phyloP scores from a whole-genome alignment of 2,329 filamentous ascomycete genomes.

The Hymenoscyphus albidus region DNA sequence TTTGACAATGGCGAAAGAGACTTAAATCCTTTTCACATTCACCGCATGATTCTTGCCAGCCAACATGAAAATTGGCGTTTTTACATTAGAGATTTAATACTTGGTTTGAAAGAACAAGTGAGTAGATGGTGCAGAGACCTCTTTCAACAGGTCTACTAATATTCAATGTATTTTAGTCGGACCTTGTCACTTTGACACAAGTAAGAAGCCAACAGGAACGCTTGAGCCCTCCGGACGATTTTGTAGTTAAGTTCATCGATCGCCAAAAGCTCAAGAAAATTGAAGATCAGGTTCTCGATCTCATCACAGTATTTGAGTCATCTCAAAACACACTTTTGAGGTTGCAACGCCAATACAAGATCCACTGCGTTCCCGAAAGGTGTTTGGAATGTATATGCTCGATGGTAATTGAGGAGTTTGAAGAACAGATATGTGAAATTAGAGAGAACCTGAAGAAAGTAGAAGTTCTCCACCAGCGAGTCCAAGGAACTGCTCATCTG shows the following conservation, averaged over 20 bases:
- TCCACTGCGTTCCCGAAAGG: conserved; percentile 3
- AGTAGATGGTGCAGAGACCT: neutral
- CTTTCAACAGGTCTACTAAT: neutral
- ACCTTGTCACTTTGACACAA: conserved; percentile 8
- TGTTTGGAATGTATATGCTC: conserved; percentile 14
- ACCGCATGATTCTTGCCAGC: conserved; percentile 16
- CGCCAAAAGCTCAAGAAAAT: conserved; percentile 17
- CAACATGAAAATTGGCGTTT: conserved; percentile 19
- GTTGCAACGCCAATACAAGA: conserved; percentile 10
- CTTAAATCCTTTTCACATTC: conserved; percentile 19
- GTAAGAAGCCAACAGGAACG: conserved; percentile 3
- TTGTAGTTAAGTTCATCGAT: conserved; percentile 18
- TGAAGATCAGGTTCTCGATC: conserved; percentile 21
- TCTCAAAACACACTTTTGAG: conserved; percentile 14
- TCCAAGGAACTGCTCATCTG: conserved; percentile 15
- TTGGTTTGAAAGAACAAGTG: conserved; percentile 7
- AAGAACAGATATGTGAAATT: conserved; percentile 16
- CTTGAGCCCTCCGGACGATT: conserved; percentile 8
- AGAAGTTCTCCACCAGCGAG: conserved; percentile 14
- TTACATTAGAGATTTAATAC: conserved; percentile 16
- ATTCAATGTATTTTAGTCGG: conserved; percentile 8
- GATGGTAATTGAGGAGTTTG: conserved; percentile 11
- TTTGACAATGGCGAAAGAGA: neutral
- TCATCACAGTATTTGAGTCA: conserved; percentile 17
- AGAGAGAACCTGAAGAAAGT: conserved; percentile 13